Evolutionary conservation across 2,329 filamentous ascomycete species (phyloP).

Genomic region (Scytalidium sp.): DNA sequence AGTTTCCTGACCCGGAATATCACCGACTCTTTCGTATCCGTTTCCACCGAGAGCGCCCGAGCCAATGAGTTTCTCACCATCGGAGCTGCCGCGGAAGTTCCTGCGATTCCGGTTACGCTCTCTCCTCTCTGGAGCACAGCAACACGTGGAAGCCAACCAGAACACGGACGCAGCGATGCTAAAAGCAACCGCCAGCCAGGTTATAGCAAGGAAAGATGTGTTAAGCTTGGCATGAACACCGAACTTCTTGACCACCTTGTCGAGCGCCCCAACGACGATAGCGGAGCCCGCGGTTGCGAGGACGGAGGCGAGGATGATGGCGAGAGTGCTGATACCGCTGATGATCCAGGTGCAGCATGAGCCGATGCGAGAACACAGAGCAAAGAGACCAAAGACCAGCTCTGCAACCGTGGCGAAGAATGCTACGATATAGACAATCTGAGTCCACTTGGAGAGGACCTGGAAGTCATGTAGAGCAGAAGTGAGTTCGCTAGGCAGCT

Average conservation of each 20-base stretch:
- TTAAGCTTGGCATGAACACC: constrained; percentile 67
- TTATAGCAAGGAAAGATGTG: constrained; percentile 63
- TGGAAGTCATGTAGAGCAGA: constrained; percentile 70
- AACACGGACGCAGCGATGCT: constrained; percentile 75
- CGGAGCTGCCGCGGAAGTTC: constrained; percentile 21
- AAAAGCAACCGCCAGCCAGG: constrained; percentile 80
- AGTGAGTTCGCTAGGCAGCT: constrained; percentile 65
- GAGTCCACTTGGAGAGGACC: constrained; percentile 75
- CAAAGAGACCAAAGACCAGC: constrained; percentile 75
- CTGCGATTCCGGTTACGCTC: constrained; percentile 17
- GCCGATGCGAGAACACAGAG: constrained; percentile 77
- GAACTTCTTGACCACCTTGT: constrained; percentile 66
- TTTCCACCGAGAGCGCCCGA: constrained; percentile 8
- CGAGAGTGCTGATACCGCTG: constrained; percentile 56
- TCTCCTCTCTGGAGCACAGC: constrained; percentile 52
- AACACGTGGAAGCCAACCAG: constrained; percentile 91
- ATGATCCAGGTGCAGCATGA: constrained; percentile 81
- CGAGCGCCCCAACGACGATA: constrained; percentile 66
- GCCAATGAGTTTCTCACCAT: constrained; percentile 25
- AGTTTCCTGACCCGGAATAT: constrained; percentile 29
- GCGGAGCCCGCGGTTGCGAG: constrained; percentile 73
- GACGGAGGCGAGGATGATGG: constrained; percentile 60
- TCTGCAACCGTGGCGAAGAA: constrained; percentile 67
- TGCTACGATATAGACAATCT: constrained; percentile 75
- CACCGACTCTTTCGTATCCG: constrained; percentile 43